phyloP scores from a whole-genome alignment of 169 alveolate genomes.

The Plasmodium adleri region DNA sequence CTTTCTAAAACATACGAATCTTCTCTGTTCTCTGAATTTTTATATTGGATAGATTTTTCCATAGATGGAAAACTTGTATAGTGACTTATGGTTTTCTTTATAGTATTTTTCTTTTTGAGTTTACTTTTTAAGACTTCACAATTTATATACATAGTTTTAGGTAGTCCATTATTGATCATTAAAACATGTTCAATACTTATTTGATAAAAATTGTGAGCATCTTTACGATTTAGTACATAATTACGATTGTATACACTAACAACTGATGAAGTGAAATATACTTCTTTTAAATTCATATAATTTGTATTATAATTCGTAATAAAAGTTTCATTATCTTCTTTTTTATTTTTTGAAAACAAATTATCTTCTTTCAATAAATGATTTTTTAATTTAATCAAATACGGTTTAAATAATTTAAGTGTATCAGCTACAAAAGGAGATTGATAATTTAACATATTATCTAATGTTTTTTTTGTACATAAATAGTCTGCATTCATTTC shows the following conservation, averaged over 20 bases:
- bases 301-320: slow-evolving; percentile 46
- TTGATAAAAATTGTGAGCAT: slow-evolving; percentile 74
- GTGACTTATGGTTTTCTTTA: slow-evolving; percentile 11
- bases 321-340: slow-evolving; percentile 22
- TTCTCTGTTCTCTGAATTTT: not conserved
- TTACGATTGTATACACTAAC: slow-evolving; percentile 70
- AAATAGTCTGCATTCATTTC: slow-evolving; percentile 58
- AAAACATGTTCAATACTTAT: slow-evolving; percentile 63
- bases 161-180: slow-evolving; percentile 68
- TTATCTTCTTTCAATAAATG: slow-evolving; percentile 44
- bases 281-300: slow-evolving; percentile 55
- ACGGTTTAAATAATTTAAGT: slow-evolving; percentile 42
- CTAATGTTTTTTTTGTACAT: slow-evolving; percentile 58
- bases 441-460: slow-evolving; percentile 63
- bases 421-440: slow-evolving; percentile 62
- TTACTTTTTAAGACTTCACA: slow-evolving; percentile 26
- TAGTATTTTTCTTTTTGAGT: slow-evolving; percentile 15
- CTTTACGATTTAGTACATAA: slow-evolving; percentile 53
- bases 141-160: slow-evolving; percentile 48
- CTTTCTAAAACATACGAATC: slow-evolving; percentile 5
- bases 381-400: slow-evolving; percentile 44
- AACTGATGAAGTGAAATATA: slow-evolving; percentile 56
- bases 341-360: slow-evolving; percentile 11
- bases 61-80: slow-evolving; percentile 10
- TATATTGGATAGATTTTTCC: slow-evolving; percentile 13